Base-by-base conservation (phyloP, 2,329 filamentous ascomycete genomes). In the Colletotrichum sp. region DNA sequence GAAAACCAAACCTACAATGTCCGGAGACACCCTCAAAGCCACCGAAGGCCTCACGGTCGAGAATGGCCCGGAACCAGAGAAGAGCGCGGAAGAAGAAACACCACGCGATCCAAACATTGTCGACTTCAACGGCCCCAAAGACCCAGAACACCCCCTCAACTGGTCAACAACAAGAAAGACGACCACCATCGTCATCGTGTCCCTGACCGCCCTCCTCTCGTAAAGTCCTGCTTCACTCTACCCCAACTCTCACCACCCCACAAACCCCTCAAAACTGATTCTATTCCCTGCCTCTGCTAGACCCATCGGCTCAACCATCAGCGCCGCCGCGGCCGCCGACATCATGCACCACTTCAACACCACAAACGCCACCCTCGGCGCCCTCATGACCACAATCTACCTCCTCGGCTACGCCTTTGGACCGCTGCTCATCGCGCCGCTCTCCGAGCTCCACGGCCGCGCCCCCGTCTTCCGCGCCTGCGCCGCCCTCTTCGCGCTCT, bases 81-180 rank as follows among this genome's bases (percentile, higher is more conserved):
- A 32, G 2, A 13, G 36, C 16, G 16, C 5, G 36, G 10, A 30
- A 56, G 66, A 13, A 60, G 55, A 12, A 32, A 3, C 8, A 26
- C 56, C 24, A n/a, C 56, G 4, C 24, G 67, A 70, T 28, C 36
- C 56, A 52, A 84, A 88, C 60, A 80, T 88, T 26, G 85, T 89
- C 28, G 80, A 80, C 5, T 89, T 91, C 89, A 83, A 88, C 43
- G 90, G 89, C 0, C 88, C 90, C 5, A 85, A 91, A 67, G 88
- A 90, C 79, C 84, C 84, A 3, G 82, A 84, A 52, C 89, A 89
- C 77, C 88, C 88, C 7, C 86, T 86, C 81, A 92, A 92, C 82
- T 94, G 92, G 91, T 75, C 85, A 0, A 83, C 82, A 32, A 83
- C 81, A 28, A 88, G 86, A 80, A 93, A 92, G 82, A 93, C 83